A percentile compares a stretch with the other conserved stretches of the same genome.
phyloP scores from a whole-genome alignment of 768 basidiomycete species.

The Pisolithus albus region DNA sequence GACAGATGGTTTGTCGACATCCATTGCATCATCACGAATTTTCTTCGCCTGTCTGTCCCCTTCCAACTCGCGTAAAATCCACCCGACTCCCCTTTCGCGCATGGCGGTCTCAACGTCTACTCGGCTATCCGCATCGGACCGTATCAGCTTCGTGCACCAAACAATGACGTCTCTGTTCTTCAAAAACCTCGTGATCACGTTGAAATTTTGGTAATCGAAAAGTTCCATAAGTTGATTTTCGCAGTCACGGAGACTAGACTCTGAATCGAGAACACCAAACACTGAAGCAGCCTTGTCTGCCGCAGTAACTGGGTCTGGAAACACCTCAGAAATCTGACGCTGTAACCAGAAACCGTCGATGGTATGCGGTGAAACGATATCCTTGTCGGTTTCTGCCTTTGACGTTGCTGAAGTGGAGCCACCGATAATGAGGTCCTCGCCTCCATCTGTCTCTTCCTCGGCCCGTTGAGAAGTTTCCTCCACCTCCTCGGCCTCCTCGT shows the following conservation, averaged over 20 bases:
- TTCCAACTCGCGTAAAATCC: conserved; percentile 85
- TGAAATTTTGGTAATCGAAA: conserved; percentile 89
- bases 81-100: conserved; percentile 94
- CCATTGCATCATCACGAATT: conserved; percentile 57
- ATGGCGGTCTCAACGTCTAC: conserved; percentile 96
- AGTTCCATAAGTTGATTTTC: conserved; percentile 97
- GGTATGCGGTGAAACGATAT: conserved; percentile 79
- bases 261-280: conserved; percentile 78
- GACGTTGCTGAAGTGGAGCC: conserved; percentile 48
- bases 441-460: conserved; percentile 40
- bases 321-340: conserved; percentile 83
- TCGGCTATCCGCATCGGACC: conserved; percentile 81
- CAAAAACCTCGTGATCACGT: conserved; percentile 82
- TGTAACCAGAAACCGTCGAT: conserved; percentile 99
- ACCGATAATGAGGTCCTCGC: conserved; percentile 76
- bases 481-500: conserved; percentile 55
- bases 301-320: conserved; percentile 90
- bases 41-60: conserved; percentile 69
- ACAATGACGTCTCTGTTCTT: conserved; percentile 95
- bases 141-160: conserved; percentile 95
- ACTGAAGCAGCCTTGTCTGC: conserved; percentile 86
- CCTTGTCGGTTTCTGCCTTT: conserved; percentile 58
- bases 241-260: conserved; percentile 82
- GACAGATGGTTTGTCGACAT: conserved; percentile 55
- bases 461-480: conserved; percentile 38